A percentile compares a stretch with the other conserved stretches of the same genome.
phyloP scores from a whole-genome alignment of 2,329 filamentous ascomycete species.

The Coniochaeta sp. region DNA sequence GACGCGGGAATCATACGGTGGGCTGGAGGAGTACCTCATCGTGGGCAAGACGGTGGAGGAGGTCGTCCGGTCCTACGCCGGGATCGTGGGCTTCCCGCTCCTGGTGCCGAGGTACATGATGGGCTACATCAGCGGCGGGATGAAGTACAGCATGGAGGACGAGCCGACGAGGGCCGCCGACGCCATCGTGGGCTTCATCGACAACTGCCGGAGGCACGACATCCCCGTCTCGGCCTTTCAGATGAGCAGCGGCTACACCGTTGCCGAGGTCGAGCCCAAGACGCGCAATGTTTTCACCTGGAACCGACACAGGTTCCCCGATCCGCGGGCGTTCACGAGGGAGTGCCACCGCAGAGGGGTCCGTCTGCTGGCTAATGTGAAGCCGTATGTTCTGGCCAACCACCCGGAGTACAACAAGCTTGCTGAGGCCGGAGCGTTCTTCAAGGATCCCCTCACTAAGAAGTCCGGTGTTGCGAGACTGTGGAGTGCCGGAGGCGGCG shows the following conservation, averaged over 20 bases:
- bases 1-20: slow-evolving; percentile 64
- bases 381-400: slow-evolving; percentile 60
- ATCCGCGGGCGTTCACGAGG: slow-evolving; percentile 55
- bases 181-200: slow-evolving; percentile 51
- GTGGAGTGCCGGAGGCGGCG: slow-evolving; percentile 66
- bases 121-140: slow-evolving; percentile 62
- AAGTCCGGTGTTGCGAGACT: slow-evolving; percentile 51
- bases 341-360: slow-evolving; percentile 58
- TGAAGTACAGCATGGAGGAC: slow-evolving; percentile 45
- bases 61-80: slow-evolving; percentile 57
- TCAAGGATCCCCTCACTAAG: slow-evolving; percentile 48
- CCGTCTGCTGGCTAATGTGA: slow-evolving; percentile 62
- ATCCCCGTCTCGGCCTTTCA: slow-evolving; percentile 67
- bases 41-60: slow-evolving; percentile 59
- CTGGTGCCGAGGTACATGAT: slow-evolving; percentile 66
- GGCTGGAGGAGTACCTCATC: slow-evolving; percentile 63
- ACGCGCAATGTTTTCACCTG: slow-evolving; percentile 65
- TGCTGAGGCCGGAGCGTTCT: slow-evolving; percentile 51
- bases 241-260: slow-evolving; percentile 66
- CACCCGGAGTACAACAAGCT: slow-evolving; percentile 61
- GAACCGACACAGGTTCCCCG: slow-evolving; percentile 63
- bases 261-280: slow-evolving; percentile 59
- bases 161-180: slow-evolving; percentile 45
- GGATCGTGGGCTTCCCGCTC: slow-evolving; percentile 59
- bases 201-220: slow-evolving; percentile 53